phyloP scores from a whole-genome alignment of 2,329 filamentous ascomycete species.

The Fusarium euwallaceae region DNA sequence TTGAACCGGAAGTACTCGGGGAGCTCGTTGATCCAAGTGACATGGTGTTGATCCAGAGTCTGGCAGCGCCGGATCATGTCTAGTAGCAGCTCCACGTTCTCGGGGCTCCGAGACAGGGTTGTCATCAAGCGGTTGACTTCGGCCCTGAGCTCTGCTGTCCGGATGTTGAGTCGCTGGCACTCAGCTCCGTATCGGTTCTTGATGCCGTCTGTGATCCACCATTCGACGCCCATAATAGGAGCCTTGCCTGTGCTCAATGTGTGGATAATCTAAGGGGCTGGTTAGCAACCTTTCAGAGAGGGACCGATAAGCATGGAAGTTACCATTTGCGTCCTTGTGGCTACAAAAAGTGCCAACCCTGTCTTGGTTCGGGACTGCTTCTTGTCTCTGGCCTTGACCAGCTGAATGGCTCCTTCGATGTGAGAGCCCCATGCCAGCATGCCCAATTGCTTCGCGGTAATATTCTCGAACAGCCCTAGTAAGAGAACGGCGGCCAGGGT shows the following conservation, averaged over 20 bases:
- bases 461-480: slow-evolving; percentile 72
- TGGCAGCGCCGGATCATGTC: slow-evolving; percentile 66
- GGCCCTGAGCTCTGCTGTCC: slow-evolving; percentile 67
- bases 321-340: slow-evolving; percentile 73
- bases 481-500: slow-evolving; percentile 72
- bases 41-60: slow-evolving; percentile 64
- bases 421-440: slow-evolving; percentile 73
- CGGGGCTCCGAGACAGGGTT: slow-evolving; percentile 59
- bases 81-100: slow-evolving; percentile 64
- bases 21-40: slow-evolving; percentile 64
- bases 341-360: slow-evolving; percentile 69
- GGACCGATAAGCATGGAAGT: slow-evolving; percentile 24
- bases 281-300: slow-evolving; percentile 13
- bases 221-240: slow-evolving; percentile 67
- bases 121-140: slow-evolving; percentile 66
- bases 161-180: slow-evolving; percentile 66
- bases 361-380: slow-evolving; percentile 66
- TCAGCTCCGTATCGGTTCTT: slow-evolving; percentile 62
- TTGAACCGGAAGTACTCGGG: slow-evolving; percentile 65
- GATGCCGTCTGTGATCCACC: slow-evolving; percentile 69
- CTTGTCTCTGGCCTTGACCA: slow-evolving; percentile 69
- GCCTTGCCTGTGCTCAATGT: slow-evolving; percentile 66
- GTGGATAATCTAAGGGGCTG: slow-evolving; percentile 64
- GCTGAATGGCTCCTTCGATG: slow-evolving; percentile 72
- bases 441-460: slow-evolving; percentile 66